A percentile compares a stretch with the other conserved stretches of the same genome.
Conservation (phyloP, 23 red algal genomes). For the Gracilaria domingensis region DNA sequence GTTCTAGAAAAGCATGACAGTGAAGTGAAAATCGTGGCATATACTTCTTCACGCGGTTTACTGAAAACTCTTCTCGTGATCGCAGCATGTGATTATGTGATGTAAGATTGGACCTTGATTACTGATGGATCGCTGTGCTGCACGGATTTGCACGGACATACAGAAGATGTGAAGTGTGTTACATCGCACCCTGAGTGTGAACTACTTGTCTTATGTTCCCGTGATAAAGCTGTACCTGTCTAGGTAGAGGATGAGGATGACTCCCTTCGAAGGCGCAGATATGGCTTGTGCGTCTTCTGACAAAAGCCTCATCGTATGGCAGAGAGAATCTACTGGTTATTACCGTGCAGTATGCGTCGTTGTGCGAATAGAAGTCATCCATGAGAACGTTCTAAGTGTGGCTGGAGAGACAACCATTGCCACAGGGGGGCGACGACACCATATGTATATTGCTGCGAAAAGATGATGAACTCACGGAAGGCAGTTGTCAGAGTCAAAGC, state of each 20-base stretch:
- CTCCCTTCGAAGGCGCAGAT: slow-evolving; percentile 74
- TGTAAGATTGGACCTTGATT: slow-evolving; percentile 80
- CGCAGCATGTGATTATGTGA: slow-evolving; percentile 96
- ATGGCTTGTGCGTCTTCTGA: slow-evolving; percentile 75
- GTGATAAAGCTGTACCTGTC: slow-evolving; percentile 86
- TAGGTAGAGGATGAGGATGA: slow-evolving; percentile 97
- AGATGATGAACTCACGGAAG: neutral
- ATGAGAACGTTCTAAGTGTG: slow-evolving; percentile 66
- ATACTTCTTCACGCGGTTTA: slow-evolving; percentile 69
- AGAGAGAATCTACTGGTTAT: slow-evolving; percentile 45
- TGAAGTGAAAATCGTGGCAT: slow-evolving; percentile 93
- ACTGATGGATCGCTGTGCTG: slow-evolving; percentile 90
- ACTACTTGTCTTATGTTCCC: slow-evolving; percentile 75
- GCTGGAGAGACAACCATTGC: slow-evolving; percentile 79
- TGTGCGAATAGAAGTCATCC: slow-evolving; percentile 41
- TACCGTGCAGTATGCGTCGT: slow-evolving; percentile 45
- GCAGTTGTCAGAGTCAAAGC: neutral
- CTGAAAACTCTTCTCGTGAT: slow-evolving; percentile 86
- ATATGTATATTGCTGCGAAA: slow-evolving; percentile 65
- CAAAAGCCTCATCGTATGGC: slow-evolving; percentile 83
- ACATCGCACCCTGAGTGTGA: slow-evolving; percentile 89
- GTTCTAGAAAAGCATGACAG: slow-evolving; percentile 70
- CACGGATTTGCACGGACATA: slow-evolving; percentile 92
- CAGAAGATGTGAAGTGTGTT: slow-evolving; percentile 92
- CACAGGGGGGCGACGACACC: slow-evolving; percentile 83